Evolutionary conservation across 2,329 filamentous ascomycete genomes (phyloP), one percentile per base, ranked within the genome.

Genomic region (Remersonia thermophila): DNA sequence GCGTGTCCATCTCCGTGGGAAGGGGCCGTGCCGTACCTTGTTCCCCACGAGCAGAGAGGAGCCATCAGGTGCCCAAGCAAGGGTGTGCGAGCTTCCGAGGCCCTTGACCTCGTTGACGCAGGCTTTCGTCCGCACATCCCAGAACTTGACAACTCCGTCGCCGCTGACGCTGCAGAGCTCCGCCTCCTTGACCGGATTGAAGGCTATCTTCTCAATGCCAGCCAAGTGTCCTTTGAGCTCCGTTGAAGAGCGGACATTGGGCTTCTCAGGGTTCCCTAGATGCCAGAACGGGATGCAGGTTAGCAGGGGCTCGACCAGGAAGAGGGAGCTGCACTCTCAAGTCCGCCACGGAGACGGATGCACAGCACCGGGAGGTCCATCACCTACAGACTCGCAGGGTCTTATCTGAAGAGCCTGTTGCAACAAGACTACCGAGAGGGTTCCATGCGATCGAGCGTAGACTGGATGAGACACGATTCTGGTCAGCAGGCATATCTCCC

Each of bases 361-460:
- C 5, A 23, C 20, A 23, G 9, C 9, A 9, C 20, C 20, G 27
- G 17, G 13, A 18, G 8, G 3, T 9, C 2, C 17, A n/a, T 6
- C 29, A 66, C 71, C 53, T 53, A 76, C 83, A 89, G 32, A 87
- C 78, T 49, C 83, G 75, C 36, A 89, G 59, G 7, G 72, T 81
- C 47, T 71, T 74, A 51, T 84, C 78, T 16, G 68, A 63, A 5
- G 80, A 72, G 3, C 85, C 86, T 0, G 87, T 93, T 1, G 89
- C 89, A 42, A 96, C 77, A 41, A 91, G 66, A 7, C 75, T 81
- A 25, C 89, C 86, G 0, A 83, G 66, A 0, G 87, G 83, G 46
- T 89, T 94, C 89, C 89, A 96, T 27, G 83, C 79, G 46, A 96
- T 78, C 2, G 81, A 80, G 28, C 83, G 77, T 38, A 93, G 68